These are phyloP conservation scores for Neoboletus magnificus DNA, from an alignment of 768 basidiomycete genomes.

Conservation along the genomic window DNA sequence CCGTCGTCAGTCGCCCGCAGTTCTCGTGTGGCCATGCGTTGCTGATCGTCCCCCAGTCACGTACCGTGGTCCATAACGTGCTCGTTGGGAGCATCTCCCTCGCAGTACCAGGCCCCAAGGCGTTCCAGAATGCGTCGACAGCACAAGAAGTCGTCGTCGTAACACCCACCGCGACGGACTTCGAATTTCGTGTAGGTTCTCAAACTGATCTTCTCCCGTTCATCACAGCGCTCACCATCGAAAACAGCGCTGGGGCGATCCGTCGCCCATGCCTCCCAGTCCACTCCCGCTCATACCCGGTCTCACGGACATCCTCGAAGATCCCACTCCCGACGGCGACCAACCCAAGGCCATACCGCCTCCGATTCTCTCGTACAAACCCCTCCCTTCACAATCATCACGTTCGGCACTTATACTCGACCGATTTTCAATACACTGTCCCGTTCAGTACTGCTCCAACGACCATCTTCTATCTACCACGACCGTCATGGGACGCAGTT, in stretches of 20 bases:
- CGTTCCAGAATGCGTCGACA: slow-evolving; percentile 76
- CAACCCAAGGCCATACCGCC: slow-evolving; percentile 1
- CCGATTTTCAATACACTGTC: slow-evolving; percentile 65
- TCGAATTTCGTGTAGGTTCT: slow-evolving; percentile 49
- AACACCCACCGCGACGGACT: slow-evolving; percentile 52
- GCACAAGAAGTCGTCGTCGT: slow-evolving; percentile 79
- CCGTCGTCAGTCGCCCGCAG: slow-evolving; percentile 52
- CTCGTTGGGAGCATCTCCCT: slow-evolving; percentile 77
- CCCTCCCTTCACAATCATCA: slow-evolving; percentile 65
- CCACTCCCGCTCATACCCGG: slow-evolving; percentile 34
- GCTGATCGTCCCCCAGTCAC: slow-evolving; percentile 34
- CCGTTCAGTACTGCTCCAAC: slow-evolving; percentile 71
- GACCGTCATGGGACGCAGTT: slow-evolving; percentile 58
- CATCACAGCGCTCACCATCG: slow-evolving; percentile 3
- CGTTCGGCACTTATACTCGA: slow-evolving; percentile 81
- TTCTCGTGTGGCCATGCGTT: not conserved
- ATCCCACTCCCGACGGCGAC: slow-evolving; percentile 2
- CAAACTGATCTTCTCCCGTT: slow-evolving; percentile 6
- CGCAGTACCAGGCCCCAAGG: slow-evolving; percentile 69
- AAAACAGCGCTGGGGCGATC: slow-evolving; percentile 64
- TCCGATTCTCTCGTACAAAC: slow-evolving; percentile 49
- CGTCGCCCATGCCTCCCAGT: slow-evolving; percentile 58
- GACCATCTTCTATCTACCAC: slow-evolving; percentile 60
- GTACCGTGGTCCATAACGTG: slow-evolving; percentile 72
- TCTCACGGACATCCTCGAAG: slow-evolving; percentile 14